A percentile compares a stretch with the other conserved stretches of the same genome.
Conservation (phyloP, 805 yeast species). For the Hanseniaspora nectarophila region DNA sequence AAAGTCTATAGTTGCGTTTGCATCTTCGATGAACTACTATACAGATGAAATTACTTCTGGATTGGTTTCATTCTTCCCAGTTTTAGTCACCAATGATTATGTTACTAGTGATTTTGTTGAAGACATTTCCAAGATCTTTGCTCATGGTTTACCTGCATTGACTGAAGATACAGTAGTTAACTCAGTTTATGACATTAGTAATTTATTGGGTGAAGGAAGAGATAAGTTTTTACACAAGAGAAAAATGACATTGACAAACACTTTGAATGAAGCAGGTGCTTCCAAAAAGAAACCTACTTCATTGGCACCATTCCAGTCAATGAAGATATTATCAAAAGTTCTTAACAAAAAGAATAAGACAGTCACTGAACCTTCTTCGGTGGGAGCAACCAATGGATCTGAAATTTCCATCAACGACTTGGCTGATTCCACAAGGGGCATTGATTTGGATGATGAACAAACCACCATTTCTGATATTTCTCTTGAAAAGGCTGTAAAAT, state of each 20-base stretch:
- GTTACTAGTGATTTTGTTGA: constrained; percentile 38
- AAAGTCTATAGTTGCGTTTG: constrained; percentile 41
- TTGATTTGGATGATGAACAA: background rate
- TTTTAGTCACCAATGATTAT: constrained; percentile 45
- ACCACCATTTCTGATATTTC: background rate
- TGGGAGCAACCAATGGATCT: constrained; percentile 1
- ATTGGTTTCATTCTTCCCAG: constrained; percentile 35
- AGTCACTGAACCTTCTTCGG: constrained; percentile 8
- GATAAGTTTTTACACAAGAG: constrained; percentile 9
- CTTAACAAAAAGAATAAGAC: constrained; percentile 7
- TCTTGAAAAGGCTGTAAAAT: constrained; percentile 52
- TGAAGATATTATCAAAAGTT: constrained; percentile 7
- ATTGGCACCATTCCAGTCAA: constrained; percentile 11
- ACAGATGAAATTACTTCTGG: constrained; percentile 28
- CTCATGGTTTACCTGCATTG: constrained; percentile 52
- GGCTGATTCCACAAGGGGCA: background rate
- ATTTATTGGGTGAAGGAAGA: constrained; percentile 46
- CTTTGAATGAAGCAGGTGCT: background rate
- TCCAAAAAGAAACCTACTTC: background rate
- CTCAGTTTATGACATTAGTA: constrained; percentile 70
- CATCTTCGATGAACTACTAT: constrained; percentile 39
- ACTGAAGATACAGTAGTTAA: constrained; percentile 77
- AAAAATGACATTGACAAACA: constrained; percentile 5
- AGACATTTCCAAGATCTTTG: constrained; percentile 45
- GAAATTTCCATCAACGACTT: background rate